These are phyloP conservation scores for Sporothrix variecibatus DNA, from an alignment of 2,329 filamentous ascomycete species.

Conservation along the genomic window DNA sequence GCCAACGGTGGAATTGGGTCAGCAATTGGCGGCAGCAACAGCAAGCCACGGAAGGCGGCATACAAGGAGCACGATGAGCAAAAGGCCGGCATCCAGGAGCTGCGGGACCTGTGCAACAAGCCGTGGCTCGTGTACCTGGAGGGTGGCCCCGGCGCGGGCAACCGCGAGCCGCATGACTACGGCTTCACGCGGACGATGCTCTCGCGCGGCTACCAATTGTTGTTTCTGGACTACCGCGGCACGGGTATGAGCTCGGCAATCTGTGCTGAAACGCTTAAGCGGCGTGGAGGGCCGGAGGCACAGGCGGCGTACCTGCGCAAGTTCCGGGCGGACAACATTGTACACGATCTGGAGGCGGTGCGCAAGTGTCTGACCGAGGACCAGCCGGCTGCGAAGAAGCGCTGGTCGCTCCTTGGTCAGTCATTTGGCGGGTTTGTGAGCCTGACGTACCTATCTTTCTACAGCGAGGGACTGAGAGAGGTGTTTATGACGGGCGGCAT, in stretches of 20 bases:
- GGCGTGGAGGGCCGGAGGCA: slow-evolving; percentile 59
- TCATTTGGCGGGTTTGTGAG: slow-evolving; percentile 89
- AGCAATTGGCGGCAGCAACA: neutral
- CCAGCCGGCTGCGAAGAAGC: slow-evolving; percentile 60
- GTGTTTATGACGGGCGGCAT: slow-evolving; percentile 83
- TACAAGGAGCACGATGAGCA: neutral
- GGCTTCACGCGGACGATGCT: slow-evolving; percentile 71
- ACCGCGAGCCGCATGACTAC: slow-evolving; percentile 71
- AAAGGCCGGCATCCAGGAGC: slow-evolving; percentile 16
- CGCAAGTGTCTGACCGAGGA: slow-evolving; percentile 71
- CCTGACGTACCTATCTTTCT: slow-evolving; percentile 80
- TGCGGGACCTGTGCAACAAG: slow-evolving; percentile 40
- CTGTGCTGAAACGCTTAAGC: slow-evolving; percentile 68
- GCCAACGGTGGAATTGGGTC: neutral
- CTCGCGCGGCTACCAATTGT: slow-evolving; percentile 78
- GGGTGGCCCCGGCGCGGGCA: slow-evolving; percentile 82
- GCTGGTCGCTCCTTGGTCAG: slow-evolving; percentile 87
- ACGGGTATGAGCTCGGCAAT: slow-evolving; percentile 84
- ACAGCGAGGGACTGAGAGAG: slow-evolving; percentile 76
- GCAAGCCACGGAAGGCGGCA: slow-evolving; percentile 15
- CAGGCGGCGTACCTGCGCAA: slow-evolving; percentile 80
- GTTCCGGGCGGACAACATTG: slow-evolving; percentile 88
- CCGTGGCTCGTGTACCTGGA: slow-evolving; percentile 74
- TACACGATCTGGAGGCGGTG: slow-evolving; percentile 85
- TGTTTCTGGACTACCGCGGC: slow-evolving; percentile 88